phyloP scores from a whole-genome alignment of 306 rosid genomes.

The Corylus americana region DNA sequence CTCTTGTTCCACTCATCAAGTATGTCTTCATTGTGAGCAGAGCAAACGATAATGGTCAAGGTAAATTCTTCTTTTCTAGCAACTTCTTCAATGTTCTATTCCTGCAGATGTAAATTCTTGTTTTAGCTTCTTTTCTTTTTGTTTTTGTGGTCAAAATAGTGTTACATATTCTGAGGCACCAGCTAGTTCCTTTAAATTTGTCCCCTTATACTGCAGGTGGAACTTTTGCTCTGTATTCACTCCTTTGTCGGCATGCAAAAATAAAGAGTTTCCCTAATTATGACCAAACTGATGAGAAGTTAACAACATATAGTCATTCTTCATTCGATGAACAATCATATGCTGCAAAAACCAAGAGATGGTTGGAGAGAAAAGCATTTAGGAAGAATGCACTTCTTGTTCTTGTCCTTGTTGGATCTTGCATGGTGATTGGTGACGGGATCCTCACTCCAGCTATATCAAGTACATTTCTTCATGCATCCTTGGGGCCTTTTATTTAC shows the following conservation, averaged over 20 bases:
- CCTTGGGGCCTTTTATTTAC: constrained; percentile 16
- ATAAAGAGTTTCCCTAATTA: constrained; percentile 85
- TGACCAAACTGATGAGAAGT: constrained; percentile 91
- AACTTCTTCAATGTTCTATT: too few species aligned
- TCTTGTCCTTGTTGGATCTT: constrained; percentile 93
- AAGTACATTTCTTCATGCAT: constrained; percentile 46
- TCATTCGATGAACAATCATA: constrained; percentile 80
- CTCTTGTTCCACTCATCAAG: constrained; percentile 93
- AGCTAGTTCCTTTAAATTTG: constrained; percentile 20
- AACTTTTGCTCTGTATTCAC: constrained; percentile 95
- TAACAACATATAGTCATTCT: constrained; percentile 88
- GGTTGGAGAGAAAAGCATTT: constrained; percentile 68
- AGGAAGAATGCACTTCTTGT: constrained; percentile 76
- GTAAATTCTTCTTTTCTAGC: constrained; percentile 26
- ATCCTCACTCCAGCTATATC: constrained; percentile 99
- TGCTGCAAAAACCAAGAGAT: constrained; percentile 83
- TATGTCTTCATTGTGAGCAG: constrained; percentile 77
- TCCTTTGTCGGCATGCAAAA: constrained; percentile 96
- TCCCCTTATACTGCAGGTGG: constrained; percentile 66
- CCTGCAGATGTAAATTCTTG: too few species aligned
- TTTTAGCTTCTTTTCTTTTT: too few species aligned
- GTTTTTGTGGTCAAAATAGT: too few species aligned
- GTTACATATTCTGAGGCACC: background rate
- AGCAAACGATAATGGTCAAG: constrained; percentile 99
- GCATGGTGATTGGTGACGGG: constrained; percentile 99